Evolutionary conservation across 352 stramenopile species (phyloP), one percentile per base, ranked within the genome.

Genomic region (Globisporangium heterothallicum): DNA sequence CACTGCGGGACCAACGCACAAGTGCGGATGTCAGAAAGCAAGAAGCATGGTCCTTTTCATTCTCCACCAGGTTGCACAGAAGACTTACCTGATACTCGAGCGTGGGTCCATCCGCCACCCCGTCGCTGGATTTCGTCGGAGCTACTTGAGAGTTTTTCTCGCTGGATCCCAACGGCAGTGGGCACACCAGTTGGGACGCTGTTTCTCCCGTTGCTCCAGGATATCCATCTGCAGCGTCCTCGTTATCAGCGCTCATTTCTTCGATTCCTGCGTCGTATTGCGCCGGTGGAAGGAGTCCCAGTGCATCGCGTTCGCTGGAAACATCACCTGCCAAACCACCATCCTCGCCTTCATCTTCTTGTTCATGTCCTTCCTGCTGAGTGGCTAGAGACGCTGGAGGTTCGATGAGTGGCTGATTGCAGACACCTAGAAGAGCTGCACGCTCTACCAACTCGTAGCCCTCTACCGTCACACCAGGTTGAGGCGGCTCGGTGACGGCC

Each of bases 391-490:
- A 42, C 21, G 19, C 49, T 18, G 10, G n/a, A n/a, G n/a, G n/a
- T n/a, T 19, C 27, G 22, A n/a, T 19, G 4, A 21, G n/a, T 21
- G 66, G 58, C 35, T 86, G 66, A 29, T 84, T 75, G 36, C 78
- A 91, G 25, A 88, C 68, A 2, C 80, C 80, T 21, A 91, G 46
- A 19, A 87, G 54, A 18, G 63, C 76, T 24, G 78, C 74, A 21
- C 74, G 75, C 59, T 91, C 80, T 30, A 89, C 66, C 22, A 91
- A 50, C 51, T 91, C 77, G 52, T 91, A 91, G 35, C 79, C 77
- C 42, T 76, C 55, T n/a, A 91, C 63, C 8, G 56, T 58, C 29
- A 64, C 35, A 5, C 79, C 79, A 8, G 72, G 66, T 32, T 26
- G 57, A 18, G 80, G 53, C 41, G 48, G 45, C 29, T 83, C 66